phyloP scores from a whole-genome alignment of 1,139 yeast genomes.

The Debaryomyces nepalensis region DNA sequence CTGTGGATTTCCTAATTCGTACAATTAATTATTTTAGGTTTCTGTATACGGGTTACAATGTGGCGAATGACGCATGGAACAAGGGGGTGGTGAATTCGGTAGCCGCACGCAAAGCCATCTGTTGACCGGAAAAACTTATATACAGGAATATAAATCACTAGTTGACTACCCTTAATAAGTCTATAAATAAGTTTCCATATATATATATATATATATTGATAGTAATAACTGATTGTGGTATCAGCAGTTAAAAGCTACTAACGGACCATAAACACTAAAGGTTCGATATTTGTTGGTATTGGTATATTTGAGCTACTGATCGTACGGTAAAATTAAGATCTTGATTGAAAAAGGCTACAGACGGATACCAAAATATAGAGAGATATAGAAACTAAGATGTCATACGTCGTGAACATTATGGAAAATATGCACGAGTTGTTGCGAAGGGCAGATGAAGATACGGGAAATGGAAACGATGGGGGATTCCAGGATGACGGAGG shows the following conservation, averaged over 20 bases:
- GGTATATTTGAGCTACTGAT: no score
- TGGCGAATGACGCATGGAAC: slow-evolving; percentile 3
- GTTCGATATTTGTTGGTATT: no score
- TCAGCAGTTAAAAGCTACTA: no score
- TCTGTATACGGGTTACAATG: background rate
- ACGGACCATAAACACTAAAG: no score
- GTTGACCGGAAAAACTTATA: background rate
- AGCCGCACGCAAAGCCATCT: slow-evolving; percentile 1
- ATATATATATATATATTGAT: slow-evolving; percentile 4
- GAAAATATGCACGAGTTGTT: background rate
- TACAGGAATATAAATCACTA: slow-evolving; percentile 6
- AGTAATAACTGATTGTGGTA: background rate
- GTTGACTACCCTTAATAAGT: slow-evolving; percentile 8
- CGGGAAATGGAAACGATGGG: background rate
- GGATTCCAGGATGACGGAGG: background rate
- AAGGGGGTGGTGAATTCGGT: background rate
- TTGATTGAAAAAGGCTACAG: background rate
- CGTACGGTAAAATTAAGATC: no score
- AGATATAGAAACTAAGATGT: background rate
- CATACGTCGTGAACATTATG: background rate
- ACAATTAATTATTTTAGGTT: no score
- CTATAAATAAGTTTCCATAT: slow-evolving; percentile 6
- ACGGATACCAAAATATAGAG: background rate
- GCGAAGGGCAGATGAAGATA: background rate
- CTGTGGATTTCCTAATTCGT: no score